Conservation (phyloP, 2,329 filamentous ascomycete species). For the Penicillium olsonii region DNA sequence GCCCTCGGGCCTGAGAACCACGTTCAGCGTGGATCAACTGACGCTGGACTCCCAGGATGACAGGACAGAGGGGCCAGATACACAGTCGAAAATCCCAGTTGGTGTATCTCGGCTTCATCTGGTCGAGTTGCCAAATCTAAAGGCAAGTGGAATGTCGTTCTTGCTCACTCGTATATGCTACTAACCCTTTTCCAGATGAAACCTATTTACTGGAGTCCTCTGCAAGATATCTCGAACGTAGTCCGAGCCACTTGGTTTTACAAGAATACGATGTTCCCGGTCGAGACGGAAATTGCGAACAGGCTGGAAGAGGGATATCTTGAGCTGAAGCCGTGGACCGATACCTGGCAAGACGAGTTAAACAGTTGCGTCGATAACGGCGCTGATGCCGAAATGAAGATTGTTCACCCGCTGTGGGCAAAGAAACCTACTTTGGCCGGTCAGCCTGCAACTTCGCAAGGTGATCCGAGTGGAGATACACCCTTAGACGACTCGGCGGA, state of each 20-base stretch:
- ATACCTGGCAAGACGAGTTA: slow-evolving; percentile 90
- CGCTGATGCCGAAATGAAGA: slow-evolving; percentile 85
- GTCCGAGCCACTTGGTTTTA: slow-evolving; percentile 96
- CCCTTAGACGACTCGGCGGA: slow-evolving; percentile 21
- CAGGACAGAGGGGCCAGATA: slow-evolving; percentile 29
- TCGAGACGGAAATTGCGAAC: slow-evolving; percentile 84
- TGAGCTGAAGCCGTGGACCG: slow-evolving; percentile 82
- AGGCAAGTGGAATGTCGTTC: slow-evolving; percentile 27
- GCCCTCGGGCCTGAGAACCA: slow-evolving; percentile 30
- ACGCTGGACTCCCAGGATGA: slow-evolving; percentile 16
- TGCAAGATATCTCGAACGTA: slow-evolving; percentile 84
- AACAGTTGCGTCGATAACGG: slow-evolving; percentile 89
- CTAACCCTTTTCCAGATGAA: slow-evolving; percentile 66
- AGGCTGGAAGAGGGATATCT: slow-evolving; percentile 89
- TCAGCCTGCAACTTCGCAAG: slow-evolving; percentile 38
- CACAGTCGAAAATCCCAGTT: slow-evolving; percentile 69
- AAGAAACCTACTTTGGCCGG: slow-evolving; percentile 44
- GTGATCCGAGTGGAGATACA: slow-evolving; percentile 33
- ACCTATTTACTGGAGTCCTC: slow-evolving; percentile 95
- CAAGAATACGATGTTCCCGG: slow-evolving; percentile 87
- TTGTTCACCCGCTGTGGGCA: slow-evolving; percentile 81
- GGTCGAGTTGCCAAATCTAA: slow-evolving; percentile 75
- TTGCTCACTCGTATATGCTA: neutral
- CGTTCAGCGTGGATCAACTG: slow-evolving; percentile 26
- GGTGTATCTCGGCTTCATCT: slow-evolving; percentile 88